These are phyloP conservation scores for Leccinum fallax DNA, from an alignment of 1,284 basidiomycete genomes.

Conservation along the genomic window DNA sequence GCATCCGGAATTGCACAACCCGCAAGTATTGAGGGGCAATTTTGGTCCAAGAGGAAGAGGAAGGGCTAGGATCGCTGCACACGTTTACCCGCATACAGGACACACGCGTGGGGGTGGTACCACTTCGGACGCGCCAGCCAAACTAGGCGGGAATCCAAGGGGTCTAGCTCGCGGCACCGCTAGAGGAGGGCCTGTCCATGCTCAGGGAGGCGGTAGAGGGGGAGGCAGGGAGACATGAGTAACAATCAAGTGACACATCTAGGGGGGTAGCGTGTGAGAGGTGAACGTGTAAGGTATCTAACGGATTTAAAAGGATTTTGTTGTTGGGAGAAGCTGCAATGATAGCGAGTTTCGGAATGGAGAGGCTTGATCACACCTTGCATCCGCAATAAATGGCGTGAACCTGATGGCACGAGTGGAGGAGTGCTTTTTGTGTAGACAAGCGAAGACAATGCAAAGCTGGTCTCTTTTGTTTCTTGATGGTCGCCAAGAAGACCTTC, in stretches of 20 bases:
- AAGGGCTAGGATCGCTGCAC: conserved; percentile 31
- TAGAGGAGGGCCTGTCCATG: conserved; percentile 14
- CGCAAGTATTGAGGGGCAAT: conserved; percentile 31
- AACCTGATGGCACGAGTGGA: background rate
- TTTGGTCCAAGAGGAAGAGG: conserved; percentile 37
- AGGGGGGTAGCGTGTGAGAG: background rate
- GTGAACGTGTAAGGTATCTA: conserved; percentile 7
- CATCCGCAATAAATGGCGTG: background rate
- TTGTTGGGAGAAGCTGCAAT: background rate
- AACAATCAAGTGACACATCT: background rate
- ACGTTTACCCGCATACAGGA: conserved; percentile 19
- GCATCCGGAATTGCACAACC: conserved; percentile 38
- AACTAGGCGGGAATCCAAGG: conserved; percentile 11
- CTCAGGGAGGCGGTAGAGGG: conserved; percentile 9
- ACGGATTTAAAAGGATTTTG: conserved; percentile 1
- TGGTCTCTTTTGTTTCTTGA: background rate
- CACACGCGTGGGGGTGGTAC: conserved; percentile 15
- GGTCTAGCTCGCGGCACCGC: conserved; percentile 19
- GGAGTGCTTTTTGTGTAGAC: background rate
- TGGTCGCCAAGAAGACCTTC: background rate
- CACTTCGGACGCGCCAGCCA: background rate
- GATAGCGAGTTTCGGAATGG: background rate
- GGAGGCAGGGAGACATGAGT: conserved; percentile 13
- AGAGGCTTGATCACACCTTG: background rate
- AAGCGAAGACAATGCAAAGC: background rate